phyloP scores from a whole-genome alignment of 768 basidiomycete species.

The Hypholoma fasciculare region DNA sequence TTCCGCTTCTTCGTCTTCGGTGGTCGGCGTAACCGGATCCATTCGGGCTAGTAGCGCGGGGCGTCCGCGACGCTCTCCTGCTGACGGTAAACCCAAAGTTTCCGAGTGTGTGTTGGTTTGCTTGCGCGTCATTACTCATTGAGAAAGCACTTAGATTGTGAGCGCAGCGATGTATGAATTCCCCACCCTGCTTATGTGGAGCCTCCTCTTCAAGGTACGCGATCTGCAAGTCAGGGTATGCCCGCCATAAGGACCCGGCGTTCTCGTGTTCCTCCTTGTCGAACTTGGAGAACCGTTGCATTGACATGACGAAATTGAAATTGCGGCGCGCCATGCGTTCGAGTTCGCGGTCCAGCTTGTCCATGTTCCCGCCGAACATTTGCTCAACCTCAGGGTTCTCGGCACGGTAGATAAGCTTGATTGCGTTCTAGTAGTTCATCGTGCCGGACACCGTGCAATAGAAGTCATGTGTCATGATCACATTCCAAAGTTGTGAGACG shows the following conservation, averaged over 20 bases:
- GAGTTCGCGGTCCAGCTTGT: slow-evolving; percentile 92
- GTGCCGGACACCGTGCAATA: slow-evolving; percentile 99
- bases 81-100: too few relatives aligned
- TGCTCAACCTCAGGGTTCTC: slow-evolving; percentile 99
- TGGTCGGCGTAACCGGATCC: too few relatives aligned
- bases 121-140: too few relatives aligned
- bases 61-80: too few relatives aligned
- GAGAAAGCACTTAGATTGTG: too few relatives aligned
- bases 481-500: slow-evolving; percentile 99
- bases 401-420: slow-evolving; percentile 98
- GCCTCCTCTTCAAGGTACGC: slow-evolving; percentile 98
- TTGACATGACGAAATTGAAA: slow-evolving; percentile 99
- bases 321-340: slow-evolving; percentile 98
- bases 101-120: too few relatives aligned
- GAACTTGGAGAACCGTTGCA: slow-evolving; percentile 99
- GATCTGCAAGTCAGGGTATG: slow-evolving; percentile 98
- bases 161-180: too few relatives aligned
- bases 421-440: slow-evolving; percentile 99
- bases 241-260: slow-evolving; percentile 94
- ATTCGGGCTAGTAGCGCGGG: too few relatives aligned
- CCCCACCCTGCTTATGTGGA: slow-evolving; percentile 91
- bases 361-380: slow-evolving; percentile 95
- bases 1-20: too few relatives aligned
- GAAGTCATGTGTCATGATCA: slow-evolving; percentile 96
- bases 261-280: slow-evolving; percentile 99